Evolutionary conservation across 2,329 filamentous ascomycete genomes (phyloP), one percentile per base, ranked within the genome.

Genomic region (Alternaria tenuissima): DNA sequence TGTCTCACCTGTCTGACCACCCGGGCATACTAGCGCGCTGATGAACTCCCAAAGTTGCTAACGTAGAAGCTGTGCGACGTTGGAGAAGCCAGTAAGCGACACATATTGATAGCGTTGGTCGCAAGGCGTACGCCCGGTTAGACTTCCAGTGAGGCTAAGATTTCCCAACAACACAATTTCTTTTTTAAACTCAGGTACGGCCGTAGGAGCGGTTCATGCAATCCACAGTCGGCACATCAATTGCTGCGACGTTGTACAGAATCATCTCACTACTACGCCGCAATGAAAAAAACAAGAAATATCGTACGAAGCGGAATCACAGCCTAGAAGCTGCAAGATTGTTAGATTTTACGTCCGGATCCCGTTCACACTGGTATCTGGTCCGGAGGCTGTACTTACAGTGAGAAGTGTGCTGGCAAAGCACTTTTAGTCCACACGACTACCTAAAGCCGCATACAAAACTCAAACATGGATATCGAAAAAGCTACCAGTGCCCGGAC

Each of bases 1-100:
- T 24, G 34, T 49, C 30, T 14, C 20, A 49, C 46, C 20, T 49
- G 20, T 49, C 46, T 49, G 46, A 49, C 32, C 32, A 49, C 46
- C 32, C 9, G 20, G 34, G 1, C 3, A 36, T 26, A 26, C 20
- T 36, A 32, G 20, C 46, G 20, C 32, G 16, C 22, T 36, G 22
- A 24, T 38, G 22, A 18, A 22, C 8, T 20, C 11, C 16, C 46
- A 38, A 24, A 3, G 46, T 36, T 49, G 30, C 46, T 49, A 49
- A 34, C 6, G 34, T 38, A 36, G n/a, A n/a, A 49, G 46, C 46
- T 49, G 46, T 38, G 20, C 32, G 46, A 49, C 30, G 22, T 22
- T 38, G 8, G 14, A 3, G 8, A 18, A 4, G 5, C 46, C 32
- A 26, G 46, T 26, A 36, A 49, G 32, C 30, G 34, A 38, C 46